These are phyloP conservation scores for Trypanosoma grayi DNA, from an alignment of 208 protist genomes.

Conservation along the genomic window DNA sequence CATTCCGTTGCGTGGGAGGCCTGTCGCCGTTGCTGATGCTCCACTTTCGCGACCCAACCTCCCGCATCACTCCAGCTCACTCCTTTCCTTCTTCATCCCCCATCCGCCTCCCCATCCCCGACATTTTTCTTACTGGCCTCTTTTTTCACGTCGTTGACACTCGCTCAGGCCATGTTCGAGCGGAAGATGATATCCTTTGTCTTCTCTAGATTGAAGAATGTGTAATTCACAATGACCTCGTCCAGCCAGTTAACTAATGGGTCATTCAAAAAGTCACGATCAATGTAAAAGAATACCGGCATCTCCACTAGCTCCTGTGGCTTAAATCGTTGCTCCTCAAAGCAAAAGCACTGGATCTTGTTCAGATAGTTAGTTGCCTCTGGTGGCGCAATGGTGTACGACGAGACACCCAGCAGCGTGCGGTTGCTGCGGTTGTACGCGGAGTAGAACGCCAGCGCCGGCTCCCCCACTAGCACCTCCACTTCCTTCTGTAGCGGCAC, in stretches of 20 bases:
- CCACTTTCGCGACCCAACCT: too few relatives aligned
- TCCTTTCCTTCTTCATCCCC: background rate
- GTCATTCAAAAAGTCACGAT: constrained; percentile 93
- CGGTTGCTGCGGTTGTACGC: constrained; percentile 90
- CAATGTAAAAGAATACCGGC: constrained; percentile 97
- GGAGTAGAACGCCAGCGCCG: constrained; percentile 86
- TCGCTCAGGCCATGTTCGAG: constrained; percentile 37
- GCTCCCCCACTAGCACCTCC: constrained; percentile 89
- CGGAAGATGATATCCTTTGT: constrained; percentile 85
- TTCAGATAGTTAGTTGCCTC: constrained; percentile 95
- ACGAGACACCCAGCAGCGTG: constrained; percentile 83
- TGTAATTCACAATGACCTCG: constrained; percentile 90
- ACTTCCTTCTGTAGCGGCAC: constrained; percentile 89
- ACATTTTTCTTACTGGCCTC: too few relatives aligned
- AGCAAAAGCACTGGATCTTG: constrained; percentile 98
- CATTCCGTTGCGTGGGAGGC: too few relatives aligned
- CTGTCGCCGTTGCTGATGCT: too few relatives aligned
- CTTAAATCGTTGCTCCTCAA: constrained; percentile 95
- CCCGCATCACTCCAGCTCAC: background rate
- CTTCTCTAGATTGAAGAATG: constrained; percentile 90
- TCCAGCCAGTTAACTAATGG: constrained; percentile 83
- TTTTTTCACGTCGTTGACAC: too few relatives aligned
- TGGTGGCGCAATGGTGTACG: constrained; percentile 87
- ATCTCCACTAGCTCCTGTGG: constrained; percentile 95
- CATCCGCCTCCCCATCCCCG: background rate